These are phyloP conservation scores for Pulveroboletus sp. DNA, from an alignment of 768 basidiomycete species.

Conservation along the genomic window DNA sequence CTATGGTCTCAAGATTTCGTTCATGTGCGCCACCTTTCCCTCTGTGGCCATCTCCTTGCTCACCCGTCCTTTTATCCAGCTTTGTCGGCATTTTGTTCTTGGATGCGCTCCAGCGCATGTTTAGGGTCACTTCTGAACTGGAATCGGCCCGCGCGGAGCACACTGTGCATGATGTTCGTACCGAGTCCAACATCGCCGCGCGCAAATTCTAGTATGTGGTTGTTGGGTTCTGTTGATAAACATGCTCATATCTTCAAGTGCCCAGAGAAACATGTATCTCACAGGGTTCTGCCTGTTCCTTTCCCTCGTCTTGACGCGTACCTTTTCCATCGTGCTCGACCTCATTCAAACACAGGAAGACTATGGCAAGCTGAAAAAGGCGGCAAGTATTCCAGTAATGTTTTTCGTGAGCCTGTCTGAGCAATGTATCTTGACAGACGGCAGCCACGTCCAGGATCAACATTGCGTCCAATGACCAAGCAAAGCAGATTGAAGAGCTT, in stretches of 20 bases:
- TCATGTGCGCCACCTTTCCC: constrained; percentile 62
- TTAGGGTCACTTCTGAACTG: constrained; percentile 69
- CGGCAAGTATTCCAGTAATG: constrained; percentile 24
- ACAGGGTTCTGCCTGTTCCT: constrained; percentile 95
- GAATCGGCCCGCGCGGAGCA: constrained; percentile 61
- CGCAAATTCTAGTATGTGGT: constrained; percentile 85
- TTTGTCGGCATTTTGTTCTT: constrained; percentile 86
- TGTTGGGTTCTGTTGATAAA: not conserved
- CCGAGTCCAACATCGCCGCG: constrained; percentile 87
- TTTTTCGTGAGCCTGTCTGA: not conserved
- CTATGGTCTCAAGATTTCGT: constrained; percentile 90
- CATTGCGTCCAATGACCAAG: constrained; percentile 19
- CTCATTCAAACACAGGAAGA: constrained; percentile 89
- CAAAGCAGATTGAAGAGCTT: constrained; percentile 57
- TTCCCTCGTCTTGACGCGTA: constrained; percentile 89
- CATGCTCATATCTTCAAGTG: constrained; percentile 37
- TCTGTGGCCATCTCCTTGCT: not conserved
- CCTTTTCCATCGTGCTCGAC: constrained; percentile 90
- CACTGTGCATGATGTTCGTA: constrained; percentile 57
- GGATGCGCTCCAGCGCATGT: constrained; percentile 93
- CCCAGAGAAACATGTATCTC: constrained; percentile 89
- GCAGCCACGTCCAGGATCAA: constrained; percentile 32
- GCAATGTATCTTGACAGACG: constrained; percentile 23
- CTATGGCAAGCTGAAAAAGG: constrained; percentile 77
- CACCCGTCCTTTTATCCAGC: constrained; percentile 32